Base-by-base conservation (phyloP, 352 stramenopile species). In the Globisporangium uncinulatum region DNA sequence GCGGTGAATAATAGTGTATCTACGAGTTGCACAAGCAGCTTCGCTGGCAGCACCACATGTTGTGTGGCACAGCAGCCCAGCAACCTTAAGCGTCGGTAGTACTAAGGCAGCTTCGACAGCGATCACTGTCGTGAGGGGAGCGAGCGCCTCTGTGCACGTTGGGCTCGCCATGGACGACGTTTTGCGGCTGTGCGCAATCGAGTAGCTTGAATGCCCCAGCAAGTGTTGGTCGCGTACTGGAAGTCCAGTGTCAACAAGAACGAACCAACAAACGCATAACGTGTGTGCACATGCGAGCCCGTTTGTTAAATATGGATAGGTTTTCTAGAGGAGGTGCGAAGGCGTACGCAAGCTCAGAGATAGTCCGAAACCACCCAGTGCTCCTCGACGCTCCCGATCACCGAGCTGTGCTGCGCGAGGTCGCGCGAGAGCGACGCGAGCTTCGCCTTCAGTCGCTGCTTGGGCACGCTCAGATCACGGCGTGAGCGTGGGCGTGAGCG, bases 281-380 rank as follows among this genome's bases (percentile, higher is more conserved):
- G 34, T 39, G 34, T 39, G 34, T 39, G 34, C 34, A 39, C 34
- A 39, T 8, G 34, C 34, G 34, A 39, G 34, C 34, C 7, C 34
- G 34, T 13, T 8, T 39, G 20, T 50, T 17, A 53, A 48, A 48
- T 32, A 48, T 17, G 41, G 46, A 54, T 29, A 11, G 19, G 9
- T 21, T 13, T n/a, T 46, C 42, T 47, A 47, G n/a, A n/a, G 41
- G 15, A 19, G 41, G 34, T 2, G 34, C 34, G 34, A 39, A 13
- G 7, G 34, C 29, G 13, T 10, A 14, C 29, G 15, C 24, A 31
- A 8, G 44, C 42, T 67, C 48, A 85, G 56, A 86, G 56, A 54
- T 91, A 89, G 60, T 91, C 80, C n/a, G 80, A 87, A 54, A 89
- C 87, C 43, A 83, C 68, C 32, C 88, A 60, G 59, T 87, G 76